Percentiles rank a stretch among this genome's conserved stretches.
Conservation (phyloP, 139 green algal species). For the Coccomyxa sp. region DNA sequence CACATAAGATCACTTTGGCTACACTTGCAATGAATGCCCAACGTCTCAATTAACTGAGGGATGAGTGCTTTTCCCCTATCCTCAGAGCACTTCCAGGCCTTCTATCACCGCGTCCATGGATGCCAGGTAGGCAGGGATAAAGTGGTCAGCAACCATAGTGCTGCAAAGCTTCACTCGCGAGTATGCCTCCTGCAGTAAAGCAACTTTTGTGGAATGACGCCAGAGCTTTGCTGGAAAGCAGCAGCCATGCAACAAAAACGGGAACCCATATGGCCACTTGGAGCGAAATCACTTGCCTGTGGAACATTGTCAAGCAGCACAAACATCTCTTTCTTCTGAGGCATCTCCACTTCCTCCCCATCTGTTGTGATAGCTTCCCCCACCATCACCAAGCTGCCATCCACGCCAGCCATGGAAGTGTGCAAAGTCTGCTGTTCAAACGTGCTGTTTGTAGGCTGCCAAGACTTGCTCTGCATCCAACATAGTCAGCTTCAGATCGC, state of each 20-base stretch:
- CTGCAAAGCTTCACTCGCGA: slow-evolving; percentile 62
- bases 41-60: no score
- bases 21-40: no score
- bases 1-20: no score
- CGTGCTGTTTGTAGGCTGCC: background rate
- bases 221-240: background rate
- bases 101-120: slow-evolving; percentile 42
- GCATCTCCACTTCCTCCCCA: slow-evolving; percentile 2
- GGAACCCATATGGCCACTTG: background rate
- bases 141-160: slow-evolving; percentile 74
- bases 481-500: background rate
- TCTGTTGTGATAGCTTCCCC: slow-evolving; percentile 3
- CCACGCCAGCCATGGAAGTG: slow-evolving; percentile 5
- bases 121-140: slow-evolving; percentile 66
- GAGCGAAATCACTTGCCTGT: slow-evolving; percentile 5
- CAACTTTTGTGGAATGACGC: background rate
- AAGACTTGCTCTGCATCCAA: background rate
- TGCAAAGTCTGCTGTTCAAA: background rate
- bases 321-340: slow-evolving; percentile 8
- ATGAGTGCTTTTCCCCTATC: no score
- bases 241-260: background rate
- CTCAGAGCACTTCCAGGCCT: background rate
- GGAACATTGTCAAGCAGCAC: slow-evolving; percentile 38
- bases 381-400: slow-evolving; percentile 11
- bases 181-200: slow-evolving; percentile 40